Base-by-base conservation (phyloP, 305 asterid species). In the Solanum chacoense region DNA sequence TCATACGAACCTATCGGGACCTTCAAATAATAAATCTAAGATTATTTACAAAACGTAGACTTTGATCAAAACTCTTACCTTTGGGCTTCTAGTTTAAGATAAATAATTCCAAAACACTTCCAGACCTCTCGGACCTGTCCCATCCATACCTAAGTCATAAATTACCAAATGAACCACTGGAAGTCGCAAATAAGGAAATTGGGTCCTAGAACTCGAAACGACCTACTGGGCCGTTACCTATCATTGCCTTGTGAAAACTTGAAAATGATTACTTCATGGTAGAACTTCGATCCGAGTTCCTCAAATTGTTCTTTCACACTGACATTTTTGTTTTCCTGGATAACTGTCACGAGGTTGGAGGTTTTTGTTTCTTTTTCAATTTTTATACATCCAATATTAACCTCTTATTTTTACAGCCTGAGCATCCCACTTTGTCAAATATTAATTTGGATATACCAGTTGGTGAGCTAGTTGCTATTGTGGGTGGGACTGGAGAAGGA, bases 401-500 rank as follows among this genome's bases (percentile, higher is more conserved):
- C 38, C 73, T 72, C 77, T 24, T 69, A 40, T 28, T 73, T 83
- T 87, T 87, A 89, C 94, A 96, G 98, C 91, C 92, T 40, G 98
- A 95, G 90, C 93, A 92, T 91, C 95, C 94, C 74, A 94, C 98
- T 28, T 89, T 96, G 90, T 93, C 98, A 74, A 93, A 95, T 88
- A 93, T 96, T 91, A 95, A 96, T 94, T 90, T 96, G 94, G 97
- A 95, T 75, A 94, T 96, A 93, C 95, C 95, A 79, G 91, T 93
- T 79, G 99, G 99, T 87, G 95, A 97, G 93, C 91, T 96, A 88
- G 95, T 96, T 85, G 99, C 99, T 32, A 88, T 96, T 88, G 98
- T 96, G 87, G 99, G 99, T 87, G 90, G 98, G 86, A 96, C 99
- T 20, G 99, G 99, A 81, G 98, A 96, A 95, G 99, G 99, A 92